Conservation (phyloP, 1,139 yeast genomes). For the Wickerhamomyces sp. region DNA sequence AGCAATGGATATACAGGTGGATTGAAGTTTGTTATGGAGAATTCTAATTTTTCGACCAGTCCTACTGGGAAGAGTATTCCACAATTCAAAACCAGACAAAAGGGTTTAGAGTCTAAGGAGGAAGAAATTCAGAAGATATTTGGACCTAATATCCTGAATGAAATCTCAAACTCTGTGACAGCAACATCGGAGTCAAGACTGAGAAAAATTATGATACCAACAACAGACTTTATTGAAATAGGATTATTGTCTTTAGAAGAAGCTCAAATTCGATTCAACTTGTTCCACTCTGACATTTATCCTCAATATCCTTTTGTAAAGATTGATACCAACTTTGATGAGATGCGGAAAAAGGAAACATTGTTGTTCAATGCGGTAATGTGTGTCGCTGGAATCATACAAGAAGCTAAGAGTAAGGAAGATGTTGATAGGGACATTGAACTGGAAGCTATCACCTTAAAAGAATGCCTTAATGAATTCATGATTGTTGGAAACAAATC, state of each 20-base stretch:
- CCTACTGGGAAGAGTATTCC: not conserved
- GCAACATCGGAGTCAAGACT: constrained; percentile 37
- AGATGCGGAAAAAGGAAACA: constrained; percentile 50
- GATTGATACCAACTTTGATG: constrained; percentile 40
- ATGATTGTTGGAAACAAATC: constrained; percentile 71
- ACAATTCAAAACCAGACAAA: not conserved
- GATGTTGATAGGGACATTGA: constrained; percentile 35
- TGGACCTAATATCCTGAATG: constrained; percentile 23
- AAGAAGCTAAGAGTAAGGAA: constrained; percentile 25
- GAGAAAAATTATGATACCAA: constrained; percentile 26
- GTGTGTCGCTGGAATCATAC: constrained; percentile 51
- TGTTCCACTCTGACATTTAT: constrained; percentile 40
- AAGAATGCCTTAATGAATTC: constrained; percentile 56
- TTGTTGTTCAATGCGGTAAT: constrained; percentile 60
- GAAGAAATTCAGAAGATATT: constrained; percentile 17
- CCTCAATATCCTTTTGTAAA: constrained; percentile 50
- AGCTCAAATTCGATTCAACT: constrained; percentile 41
- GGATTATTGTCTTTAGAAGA: constrained; percentile 47
- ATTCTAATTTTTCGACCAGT: constrained; percentile 1
- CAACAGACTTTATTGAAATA: constrained; percentile 41
- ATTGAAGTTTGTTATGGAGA: constrained; percentile 8
- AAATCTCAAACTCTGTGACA: constrained; percentile 34
- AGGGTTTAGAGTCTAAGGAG: constrained; percentile 7
- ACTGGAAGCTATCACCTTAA: constrained; percentile 57
- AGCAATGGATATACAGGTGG: not conserved